These are phyloP conservation scores for Sphagnum contortum DNA, from an alignment of 225 moss, liverwort and hornwort species.

Conservation along the genomic window DNA sequence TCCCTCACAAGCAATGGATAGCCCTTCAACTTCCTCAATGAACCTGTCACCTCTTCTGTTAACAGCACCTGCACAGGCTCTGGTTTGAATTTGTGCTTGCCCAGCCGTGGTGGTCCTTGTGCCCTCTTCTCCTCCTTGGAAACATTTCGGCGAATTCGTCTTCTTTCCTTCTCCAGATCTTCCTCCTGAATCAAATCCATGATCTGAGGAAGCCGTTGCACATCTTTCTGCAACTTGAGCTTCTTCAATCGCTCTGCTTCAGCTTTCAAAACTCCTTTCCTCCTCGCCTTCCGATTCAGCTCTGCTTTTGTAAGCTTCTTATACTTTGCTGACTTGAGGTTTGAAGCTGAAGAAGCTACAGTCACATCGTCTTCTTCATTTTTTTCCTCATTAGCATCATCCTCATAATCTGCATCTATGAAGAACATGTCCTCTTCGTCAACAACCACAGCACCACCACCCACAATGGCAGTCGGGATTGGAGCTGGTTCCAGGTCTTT, in stretches of 20 bases:
- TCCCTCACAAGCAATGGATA: slow-evolving; percentile 85
- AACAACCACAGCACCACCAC: slow-evolving; percentile 13
- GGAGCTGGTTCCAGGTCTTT: slow-evolving; percentile 59
- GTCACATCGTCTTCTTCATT: slow-evolving; percentile 17
- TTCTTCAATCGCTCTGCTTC: slow-evolving; percentile 46
- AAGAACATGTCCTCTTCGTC: slow-evolving; percentile 78
- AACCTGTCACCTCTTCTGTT: slow-evolving; percentile 84
- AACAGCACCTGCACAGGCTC: slow-evolving; percentile 88
- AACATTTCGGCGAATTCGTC: slow-evolving; percentile 47
- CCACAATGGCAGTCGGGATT: slow-evolving; percentile 41
- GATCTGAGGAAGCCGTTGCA: slow-evolving; percentile 68
- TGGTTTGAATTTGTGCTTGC: slow-evolving; percentile 83
- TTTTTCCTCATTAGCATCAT: slow-evolving; percentile 23
- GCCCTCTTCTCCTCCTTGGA: slow-evolving; percentile 73
- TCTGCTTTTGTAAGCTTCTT: slow-evolving; percentile 93
- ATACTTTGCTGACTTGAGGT: slow-evolving; percentile 38
- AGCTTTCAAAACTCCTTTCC: slow-evolving; percentile 49
- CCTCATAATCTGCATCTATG: slow-evolving; percentile 53
- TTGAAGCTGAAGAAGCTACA: slow-evolving; percentile 9
- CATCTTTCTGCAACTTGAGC: slow-evolving; percentile 57
- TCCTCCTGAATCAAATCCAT: slow-evolving; percentile 49
- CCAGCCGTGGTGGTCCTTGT: slow-evolving; percentile 70
- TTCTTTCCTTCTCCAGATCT: slow-evolving; percentile 49
- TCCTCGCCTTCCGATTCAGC: slow-evolving; percentile 65
- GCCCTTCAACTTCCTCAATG: slow-evolving; percentile 75